Base-by-base conservation (phyloP, 164 flowering plant genomes). In the Aristolochia contorta region DNA sequence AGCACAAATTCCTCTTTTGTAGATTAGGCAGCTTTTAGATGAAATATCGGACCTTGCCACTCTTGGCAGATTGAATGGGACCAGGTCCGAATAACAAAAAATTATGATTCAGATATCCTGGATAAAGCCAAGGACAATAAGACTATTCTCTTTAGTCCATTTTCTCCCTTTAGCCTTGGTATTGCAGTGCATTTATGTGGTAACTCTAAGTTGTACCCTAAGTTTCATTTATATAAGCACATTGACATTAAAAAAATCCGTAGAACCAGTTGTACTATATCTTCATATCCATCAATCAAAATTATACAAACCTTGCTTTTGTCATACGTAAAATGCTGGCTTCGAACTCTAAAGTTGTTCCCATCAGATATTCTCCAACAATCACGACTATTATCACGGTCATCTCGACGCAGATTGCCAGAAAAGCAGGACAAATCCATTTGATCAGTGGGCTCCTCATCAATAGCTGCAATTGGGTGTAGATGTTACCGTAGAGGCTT, bases 351-450 rank as follows among this genome's bases (percentile, higher is more conserved):
- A 65, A 94, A 94, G 73, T 89, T 91, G 80, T 87, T 89, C 62
- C 90, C 96, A 74, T 86, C 95, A 65, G 96, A 84, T 65, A 88
- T 64, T 71, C 68, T 79, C 99, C 99, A 94, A 69, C 97, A 86
- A 60, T 91, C 74, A 59, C 96, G 96, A 68, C 81, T 79, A 70
- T 83, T 85, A 55, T 88, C 99, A 67, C 73, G 71, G 67, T 88
- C 88, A 78, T 89, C 80, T 43, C 77, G 86, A 15, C 85, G 78
- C 46, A 94, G 75, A 65, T 82, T 91, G 18, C 97, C 97, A 66
- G 86, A 78, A 67, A 91, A 94, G 67, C 78, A 79, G 22, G 97
- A 81, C 61, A 88, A 75, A 75, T 94, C 99, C 78, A 94, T 80
- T 57, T 77, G 72, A 49, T 82, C 75, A 1, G 23, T 58, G 23